Percentiles rank a stretch among this genome's conserved stretches.
Evolutionary conservation across 306 rosid species (phyloP).

Genomic region (Castanospermum australe): DNA sequence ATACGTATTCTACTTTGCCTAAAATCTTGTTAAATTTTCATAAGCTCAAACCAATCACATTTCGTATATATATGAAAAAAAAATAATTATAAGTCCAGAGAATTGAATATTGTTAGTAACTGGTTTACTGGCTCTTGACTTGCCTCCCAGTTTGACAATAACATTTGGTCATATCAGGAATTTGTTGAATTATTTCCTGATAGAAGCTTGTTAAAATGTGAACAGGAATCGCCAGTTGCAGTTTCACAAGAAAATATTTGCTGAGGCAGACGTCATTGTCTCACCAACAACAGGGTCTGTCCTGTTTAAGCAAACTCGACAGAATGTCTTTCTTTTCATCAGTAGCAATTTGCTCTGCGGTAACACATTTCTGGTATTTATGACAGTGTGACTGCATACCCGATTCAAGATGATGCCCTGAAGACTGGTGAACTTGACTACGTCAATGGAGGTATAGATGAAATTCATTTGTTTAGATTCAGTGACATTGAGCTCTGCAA

Average conservation of each 20-base stretch:
- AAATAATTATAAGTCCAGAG: too few species aligned
- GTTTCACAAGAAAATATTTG: slow-evolving; percentile 70
- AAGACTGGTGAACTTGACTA: slow-evolving; percentile 96
- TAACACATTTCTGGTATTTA: slow-evolving; percentile 11
- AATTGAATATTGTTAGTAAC: too few species aligned
- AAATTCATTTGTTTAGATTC: slow-evolving; percentile 16
- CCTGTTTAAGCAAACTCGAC: slow-evolving; percentile 20
- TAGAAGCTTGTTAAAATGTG: slow-evolving; percentile 3
- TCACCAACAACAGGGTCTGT: slow-evolving; percentile 86
- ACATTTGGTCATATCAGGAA: not conserved
- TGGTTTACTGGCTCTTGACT: not conserved
- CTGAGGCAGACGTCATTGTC: slow-evolving; percentile 82
- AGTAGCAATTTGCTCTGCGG: not conserved
- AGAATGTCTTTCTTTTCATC: not conserved
- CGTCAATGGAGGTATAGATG: slow-evolving; percentile 76
- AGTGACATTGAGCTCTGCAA: not conserved
- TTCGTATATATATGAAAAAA: too few species aligned
- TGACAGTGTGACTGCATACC: slow-evolving; percentile 87
- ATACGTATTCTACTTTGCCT: too few species aligned
- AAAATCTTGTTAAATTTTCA: too few species aligned
- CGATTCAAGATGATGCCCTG: slow-evolving; percentile 73
- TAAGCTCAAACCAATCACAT: too few species aligned
- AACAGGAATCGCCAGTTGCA: slow-evolving; percentile 86
- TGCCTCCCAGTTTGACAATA: not conserved
- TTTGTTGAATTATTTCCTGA: not conserved